Base-by-base conservation (phyloP, 805 yeast species). In the Monosporozyma servazzii region DNA sequence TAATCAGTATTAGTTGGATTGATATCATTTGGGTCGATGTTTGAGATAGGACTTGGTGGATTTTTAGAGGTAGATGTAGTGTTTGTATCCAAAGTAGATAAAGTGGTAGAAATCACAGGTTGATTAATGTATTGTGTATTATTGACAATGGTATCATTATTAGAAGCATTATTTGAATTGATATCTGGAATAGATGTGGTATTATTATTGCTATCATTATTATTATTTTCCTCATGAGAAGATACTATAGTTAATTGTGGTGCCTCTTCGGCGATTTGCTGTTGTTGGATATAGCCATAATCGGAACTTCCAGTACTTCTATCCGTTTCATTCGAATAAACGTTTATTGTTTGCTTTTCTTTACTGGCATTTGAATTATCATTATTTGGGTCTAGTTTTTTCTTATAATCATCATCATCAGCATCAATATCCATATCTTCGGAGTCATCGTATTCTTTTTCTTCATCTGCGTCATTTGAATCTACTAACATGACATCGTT, bases 261-360 rank as follows among this genome's bases (percentile, higher is more conserved):
- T 8, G 30, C 36, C n/a, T 43, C 41, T n/a, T 17, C 29, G 7
- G 43, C 18, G 18, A 37, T 30, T 48, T 42, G 47, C 37, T 52
- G 50, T 40, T 52, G 58, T 44, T 53, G 56, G 42, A 48, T 54
- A 48, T 52, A 50, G 23, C 33, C 48, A 46, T 54, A 44, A 40
- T 49, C 45, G 20, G 63, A 54, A 17, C 57, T 58, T 13, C 64
- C 66, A 1, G 67, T 61, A 48, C 65, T 62, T 37, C 61, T 58
- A 48, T 61, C 66, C 8, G 63, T 58, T 36, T 64, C 67, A 18
- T 58, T 61, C 37, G 62, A 56, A 52, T 62, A 61, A 25, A 58
- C 59, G 23, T 56, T 53, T 2, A 60, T 53, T 9, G 55, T 50
- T 44, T 58, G 61, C 41, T 61, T 63, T 31, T 61, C 63, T 21